Evolutionary conservation across 345 rosid genomes (phyloP).

Genomic region (Melaleuca quinquenervia): DNA sequence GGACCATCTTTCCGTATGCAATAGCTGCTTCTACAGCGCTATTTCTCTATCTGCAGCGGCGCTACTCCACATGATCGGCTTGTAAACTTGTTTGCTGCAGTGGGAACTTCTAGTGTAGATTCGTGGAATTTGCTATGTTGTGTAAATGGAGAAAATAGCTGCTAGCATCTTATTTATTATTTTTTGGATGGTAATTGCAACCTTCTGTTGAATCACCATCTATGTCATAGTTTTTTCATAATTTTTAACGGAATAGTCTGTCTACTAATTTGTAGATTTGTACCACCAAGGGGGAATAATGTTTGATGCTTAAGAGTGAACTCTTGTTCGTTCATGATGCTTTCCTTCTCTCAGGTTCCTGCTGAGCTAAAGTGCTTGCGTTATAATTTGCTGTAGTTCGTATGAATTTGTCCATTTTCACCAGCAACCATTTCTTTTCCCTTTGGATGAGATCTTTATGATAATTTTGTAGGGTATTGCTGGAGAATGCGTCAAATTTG

Average conservation of each 20-base stretch:
- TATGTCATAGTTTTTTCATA: background rate
- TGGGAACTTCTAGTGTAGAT: background rate
- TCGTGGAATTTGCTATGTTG: background rate
- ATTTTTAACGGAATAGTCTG: background rate
- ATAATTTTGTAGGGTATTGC: background rate
- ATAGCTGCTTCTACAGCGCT: constrained; percentile 65
- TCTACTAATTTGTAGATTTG: background rate
- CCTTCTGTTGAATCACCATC: constrained; percentile 8
- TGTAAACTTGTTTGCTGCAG: background rate
- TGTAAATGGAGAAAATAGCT: background rate
- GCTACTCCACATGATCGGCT: background rate
- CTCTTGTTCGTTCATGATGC: background rate
- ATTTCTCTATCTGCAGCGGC: constrained; percentile 27
- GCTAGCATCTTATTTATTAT: background rate
- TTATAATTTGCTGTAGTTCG: background rate
- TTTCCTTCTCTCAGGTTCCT: background rate
- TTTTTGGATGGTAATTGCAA: constrained; percentile 7
- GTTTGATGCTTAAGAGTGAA: background rate
- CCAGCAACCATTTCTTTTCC: background rate
- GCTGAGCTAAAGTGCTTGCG: background rate
- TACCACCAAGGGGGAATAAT: background rate
- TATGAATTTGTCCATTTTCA: background rate
- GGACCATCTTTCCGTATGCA: constrained; percentile 74
- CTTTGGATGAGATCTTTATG: background rate
- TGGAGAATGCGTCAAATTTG: background rate